phyloP scores from a whole-genome alignment of 306 rosid genomes.

The Nissolia schottii region DNA sequence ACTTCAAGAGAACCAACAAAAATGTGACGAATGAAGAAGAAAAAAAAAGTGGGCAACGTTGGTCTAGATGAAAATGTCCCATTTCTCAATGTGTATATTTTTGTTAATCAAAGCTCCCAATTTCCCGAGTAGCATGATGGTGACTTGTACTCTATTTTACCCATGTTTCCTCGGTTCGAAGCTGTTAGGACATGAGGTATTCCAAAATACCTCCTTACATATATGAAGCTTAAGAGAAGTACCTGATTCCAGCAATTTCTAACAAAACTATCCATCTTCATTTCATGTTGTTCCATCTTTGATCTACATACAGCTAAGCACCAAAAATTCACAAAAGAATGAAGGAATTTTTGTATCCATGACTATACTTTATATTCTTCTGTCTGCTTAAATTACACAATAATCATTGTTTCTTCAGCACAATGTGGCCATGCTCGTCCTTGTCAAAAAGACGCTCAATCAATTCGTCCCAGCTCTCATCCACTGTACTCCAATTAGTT shows the following conservation, averaged over 20 bases:
- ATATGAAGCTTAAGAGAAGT: neutral
- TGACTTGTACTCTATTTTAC: too few species aligned
- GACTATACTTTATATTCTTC: neutral
- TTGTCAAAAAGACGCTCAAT: constrained; percentile 55
- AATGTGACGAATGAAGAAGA: too few species aligned
- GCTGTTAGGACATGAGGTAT: too few species aligned
- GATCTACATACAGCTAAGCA: constrained; percentile 9
- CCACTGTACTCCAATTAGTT: constrained; percentile 31
- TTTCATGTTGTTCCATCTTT: constrained; percentile 1
- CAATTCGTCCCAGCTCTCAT: constrained; percentile 62
- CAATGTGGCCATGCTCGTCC: constrained; percentile 50
- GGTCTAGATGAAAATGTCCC: too few species aligned
- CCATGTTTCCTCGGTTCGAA: too few species aligned
- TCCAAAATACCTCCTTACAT: too few species aligned
- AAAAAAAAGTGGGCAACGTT: too few species aligned
- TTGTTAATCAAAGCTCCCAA: too few species aligned
- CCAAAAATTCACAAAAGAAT: constrained; percentile 31
- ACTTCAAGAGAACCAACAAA: too few species aligned
- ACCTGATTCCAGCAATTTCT: neutral
- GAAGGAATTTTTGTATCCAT: constrained; percentile 23
- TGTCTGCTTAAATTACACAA: neutral
- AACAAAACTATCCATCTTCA: neutral
- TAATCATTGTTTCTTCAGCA: constrained; percentile 40
- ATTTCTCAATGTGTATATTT: too few species aligned
- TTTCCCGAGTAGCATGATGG: too few species aligned